These are phyloP conservation scores for Beta lomatogona DNA, from an alignment of 179 eudicot genomes.

Conservation along the genomic window DNA sequence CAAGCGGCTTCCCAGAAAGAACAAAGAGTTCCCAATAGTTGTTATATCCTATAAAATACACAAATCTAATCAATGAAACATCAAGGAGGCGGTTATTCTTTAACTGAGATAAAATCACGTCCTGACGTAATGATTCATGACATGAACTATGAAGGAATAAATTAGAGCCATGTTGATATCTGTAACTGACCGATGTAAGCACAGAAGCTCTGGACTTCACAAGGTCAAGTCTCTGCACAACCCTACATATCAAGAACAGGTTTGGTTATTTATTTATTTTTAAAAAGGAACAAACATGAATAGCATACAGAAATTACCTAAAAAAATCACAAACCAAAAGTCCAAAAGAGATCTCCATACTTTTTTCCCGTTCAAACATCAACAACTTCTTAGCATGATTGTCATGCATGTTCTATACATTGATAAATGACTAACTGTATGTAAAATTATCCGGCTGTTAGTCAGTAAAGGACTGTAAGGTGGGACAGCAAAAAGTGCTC, in stretches of 20 bases:
- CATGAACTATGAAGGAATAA: neutral
- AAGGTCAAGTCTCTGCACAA: constrained; percentile 94
- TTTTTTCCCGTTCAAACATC: neutral
- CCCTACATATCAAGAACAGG: constrained; percentile 45
- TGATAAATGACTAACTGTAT: neutral
- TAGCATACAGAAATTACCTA: neutral
- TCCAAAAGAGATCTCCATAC: neutral
- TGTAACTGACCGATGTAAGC: constrained; percentile 76
- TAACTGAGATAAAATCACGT: neutral
- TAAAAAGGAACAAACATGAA: constrained; percentile 10
- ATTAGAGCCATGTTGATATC: constrained; percentile 1
- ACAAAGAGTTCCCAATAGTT: constrained; percentile 78
- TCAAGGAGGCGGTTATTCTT: neutral
- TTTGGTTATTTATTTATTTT: neutral
- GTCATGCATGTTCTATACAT: neutral
- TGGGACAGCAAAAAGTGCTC: neutral
- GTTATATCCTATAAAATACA: constrained; percentile 60
- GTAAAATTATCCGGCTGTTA: no score
- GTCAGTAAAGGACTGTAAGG: neutral
- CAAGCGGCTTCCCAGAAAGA: constrained; percentile 91
- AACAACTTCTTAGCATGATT: neutral
- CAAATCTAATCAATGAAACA: constrained; percentile 2
- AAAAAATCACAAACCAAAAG: neutral
- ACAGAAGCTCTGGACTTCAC: constrained; percentile 96
- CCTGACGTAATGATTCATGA: neutral